Conservation (phyloP, 305 asterid species). For the Caryopteris hybrid region DNA sequence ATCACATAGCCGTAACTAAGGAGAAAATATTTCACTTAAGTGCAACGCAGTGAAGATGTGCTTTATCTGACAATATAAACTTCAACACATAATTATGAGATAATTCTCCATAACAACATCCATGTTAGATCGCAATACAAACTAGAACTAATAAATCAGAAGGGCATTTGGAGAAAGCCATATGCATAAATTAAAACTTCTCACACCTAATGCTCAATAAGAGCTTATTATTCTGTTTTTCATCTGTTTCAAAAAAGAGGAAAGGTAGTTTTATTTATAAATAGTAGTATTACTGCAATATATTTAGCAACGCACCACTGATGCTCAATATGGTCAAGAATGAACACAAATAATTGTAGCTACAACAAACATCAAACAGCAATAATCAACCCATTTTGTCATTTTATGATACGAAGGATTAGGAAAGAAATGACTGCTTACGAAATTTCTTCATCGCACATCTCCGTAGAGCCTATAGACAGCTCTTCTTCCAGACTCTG, state of each 20-base stretch:
- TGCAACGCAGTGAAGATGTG: neutral
- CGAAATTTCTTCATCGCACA: slow-evolving; percentile 55
- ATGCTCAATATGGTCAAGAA: neutral
- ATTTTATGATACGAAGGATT: neutral
- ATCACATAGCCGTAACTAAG: slow-evolving; percentile 5
- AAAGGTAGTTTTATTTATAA: neutral
- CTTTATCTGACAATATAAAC: neutral
- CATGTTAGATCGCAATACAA: neutral
- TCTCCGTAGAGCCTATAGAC: slow-evolving; percentile 30
- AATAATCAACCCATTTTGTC: neutral
- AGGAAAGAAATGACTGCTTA: slow-evolving; percentile 31
- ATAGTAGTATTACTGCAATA: neutral
- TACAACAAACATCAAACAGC: neutral
- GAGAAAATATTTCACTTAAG: neutral
- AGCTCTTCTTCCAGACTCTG: slow-evolving; percentile 62
- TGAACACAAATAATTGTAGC: neutral
- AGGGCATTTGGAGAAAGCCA: neutral
- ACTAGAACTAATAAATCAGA: neutral
- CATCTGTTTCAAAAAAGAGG: neutral
- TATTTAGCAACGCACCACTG: neutral
- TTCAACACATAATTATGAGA: neutral
- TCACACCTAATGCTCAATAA: neutral
- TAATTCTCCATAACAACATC: neutral
- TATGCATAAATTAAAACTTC: neutral
- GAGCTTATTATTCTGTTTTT: neutral